Conservation (phyloP, 169 alveolate species). For the Cryptosporidium ubiquitum region DNA sequence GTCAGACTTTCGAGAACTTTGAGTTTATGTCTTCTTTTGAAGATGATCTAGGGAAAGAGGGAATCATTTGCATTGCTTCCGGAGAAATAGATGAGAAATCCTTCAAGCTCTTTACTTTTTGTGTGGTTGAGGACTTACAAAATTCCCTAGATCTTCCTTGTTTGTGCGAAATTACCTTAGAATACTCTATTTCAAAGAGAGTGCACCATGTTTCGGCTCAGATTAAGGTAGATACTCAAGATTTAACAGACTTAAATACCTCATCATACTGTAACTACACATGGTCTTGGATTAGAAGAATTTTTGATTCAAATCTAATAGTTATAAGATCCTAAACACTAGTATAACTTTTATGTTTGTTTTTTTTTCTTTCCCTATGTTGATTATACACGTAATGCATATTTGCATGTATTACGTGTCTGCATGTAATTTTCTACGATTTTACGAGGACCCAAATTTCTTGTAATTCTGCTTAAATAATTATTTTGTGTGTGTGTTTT, state of each 20-base stretch:
- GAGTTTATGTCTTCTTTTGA: conserved; percentile 19
- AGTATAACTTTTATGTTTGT: neutral
- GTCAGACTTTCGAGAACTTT: neutral
- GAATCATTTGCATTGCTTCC: conserved; percentile 54
- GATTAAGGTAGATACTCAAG: conserved; percentile 1
- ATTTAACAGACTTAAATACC: neutral
- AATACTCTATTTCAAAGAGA: neutral
- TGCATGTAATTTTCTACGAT: neutral
- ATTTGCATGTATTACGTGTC: neutral
- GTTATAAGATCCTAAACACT: neutral
- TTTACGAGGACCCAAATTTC: neutral
- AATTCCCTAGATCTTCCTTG: neutral
- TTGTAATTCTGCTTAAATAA: no score
- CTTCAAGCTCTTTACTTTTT: conserved; percentile 8
- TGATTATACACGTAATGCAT: neutral
- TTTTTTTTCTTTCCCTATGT: neutral
- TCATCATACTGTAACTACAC: neutral
- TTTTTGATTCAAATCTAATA: neutral
- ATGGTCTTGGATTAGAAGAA: neutral
- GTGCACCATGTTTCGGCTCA: neutral
- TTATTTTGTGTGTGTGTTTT: neutral
- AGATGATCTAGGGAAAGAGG: neutral
- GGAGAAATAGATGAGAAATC: conserved; percentile 47
- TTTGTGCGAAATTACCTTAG: conserved; percentile 1
- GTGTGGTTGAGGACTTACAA: neutral